phyloP scores from a whole-genome alignment of 257 asterid genomes.

The Nicotiana obtusifolia region DNA sequence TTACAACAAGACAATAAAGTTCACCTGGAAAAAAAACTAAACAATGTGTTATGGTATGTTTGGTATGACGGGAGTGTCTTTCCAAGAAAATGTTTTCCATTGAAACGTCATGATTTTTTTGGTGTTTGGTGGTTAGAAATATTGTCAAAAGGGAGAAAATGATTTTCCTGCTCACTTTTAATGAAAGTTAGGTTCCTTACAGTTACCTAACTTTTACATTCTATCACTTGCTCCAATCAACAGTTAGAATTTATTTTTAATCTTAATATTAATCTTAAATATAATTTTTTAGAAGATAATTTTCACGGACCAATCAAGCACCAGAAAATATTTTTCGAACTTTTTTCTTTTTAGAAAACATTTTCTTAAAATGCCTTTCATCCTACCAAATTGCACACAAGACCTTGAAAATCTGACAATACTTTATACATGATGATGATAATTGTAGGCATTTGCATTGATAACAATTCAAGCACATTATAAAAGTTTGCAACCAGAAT shows the following conservation, averaged over 20 bases:
- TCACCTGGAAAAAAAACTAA: background rate
- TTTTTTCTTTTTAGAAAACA: no score
- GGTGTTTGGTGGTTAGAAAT: background rate
- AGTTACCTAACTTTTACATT: background rate
- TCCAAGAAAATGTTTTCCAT: background rate
- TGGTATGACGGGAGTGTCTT: background rate
- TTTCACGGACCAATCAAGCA: background rate
- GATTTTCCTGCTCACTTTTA: background rate
- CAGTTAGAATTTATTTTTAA: no score
- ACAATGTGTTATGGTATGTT: background rate
- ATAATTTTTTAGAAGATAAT: background rate
- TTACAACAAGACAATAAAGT: background rate
- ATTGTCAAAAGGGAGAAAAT: background rate
- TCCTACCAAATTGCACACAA: no score
- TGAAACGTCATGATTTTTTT: background rate
- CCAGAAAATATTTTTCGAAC: no score
- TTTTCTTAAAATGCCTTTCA: no score
- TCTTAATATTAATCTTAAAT: background rate
- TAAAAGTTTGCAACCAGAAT: constrained; percentile 47
- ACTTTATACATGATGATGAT: background rate
- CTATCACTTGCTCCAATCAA: background rate
- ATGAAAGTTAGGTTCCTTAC: background rate
- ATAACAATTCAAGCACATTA: constrained; percentile 74
- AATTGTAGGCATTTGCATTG: constrained; percentile 55
- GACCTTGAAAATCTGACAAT: background rate